Evolutionary conservation across 495 filamentous ascomycete genomes (phyloP).

Genomic region (Filosporella fistucella): DNA sequence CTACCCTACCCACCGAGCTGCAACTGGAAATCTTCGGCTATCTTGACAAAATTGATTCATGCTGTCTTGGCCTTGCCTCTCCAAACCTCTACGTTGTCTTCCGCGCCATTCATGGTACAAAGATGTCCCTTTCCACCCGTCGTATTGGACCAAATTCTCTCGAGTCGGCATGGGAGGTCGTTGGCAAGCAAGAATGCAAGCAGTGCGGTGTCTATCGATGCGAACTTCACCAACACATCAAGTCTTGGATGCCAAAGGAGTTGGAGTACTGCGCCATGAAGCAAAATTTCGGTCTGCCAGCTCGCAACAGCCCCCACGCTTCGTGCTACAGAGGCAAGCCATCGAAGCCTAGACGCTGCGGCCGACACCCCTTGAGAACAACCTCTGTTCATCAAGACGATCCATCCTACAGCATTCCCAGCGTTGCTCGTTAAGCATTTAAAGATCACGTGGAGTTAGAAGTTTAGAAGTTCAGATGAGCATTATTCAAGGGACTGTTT

Average conservation of each 20-base stretch:
- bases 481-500: too few relatives aligned
- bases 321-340: constrained; percentile 47
- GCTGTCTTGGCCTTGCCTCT: constrained; percentile 48
- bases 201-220: constrained; percentile 48
- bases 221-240: constrained; percentile 49
- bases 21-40: constrained; percentile 49
- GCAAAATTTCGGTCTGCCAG: constrained; percentile 41
- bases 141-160: constrained; percentile 49
- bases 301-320: constrained; percentile 29
- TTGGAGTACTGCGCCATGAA: constrained; percentile 46
- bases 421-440: too few relatives aligned
- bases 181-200: constrained; percentile 24
- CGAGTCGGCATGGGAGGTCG: constrained; percentile 49
- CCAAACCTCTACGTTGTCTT: constrained; percentile 46
- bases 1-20: constrained; percentile 49
- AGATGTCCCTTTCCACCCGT: constrained; percentile 39
- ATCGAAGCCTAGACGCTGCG: constrained; percentile 40
- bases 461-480: too few relatives aligned
- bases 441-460: too few relatives aligned
- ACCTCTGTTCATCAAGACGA: constrained; percentile 20
- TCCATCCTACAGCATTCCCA: background rate
- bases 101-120: constrained; percentile 39
- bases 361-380: constrained; percentile 33
- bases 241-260: constrained; percentile 42
- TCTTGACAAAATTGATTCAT: constrained; percentile 51